Base-by-base conservation (phyloP, 2,329 filamentous ascomycete genomes). In the Penicillium brasilianum region DNA sequence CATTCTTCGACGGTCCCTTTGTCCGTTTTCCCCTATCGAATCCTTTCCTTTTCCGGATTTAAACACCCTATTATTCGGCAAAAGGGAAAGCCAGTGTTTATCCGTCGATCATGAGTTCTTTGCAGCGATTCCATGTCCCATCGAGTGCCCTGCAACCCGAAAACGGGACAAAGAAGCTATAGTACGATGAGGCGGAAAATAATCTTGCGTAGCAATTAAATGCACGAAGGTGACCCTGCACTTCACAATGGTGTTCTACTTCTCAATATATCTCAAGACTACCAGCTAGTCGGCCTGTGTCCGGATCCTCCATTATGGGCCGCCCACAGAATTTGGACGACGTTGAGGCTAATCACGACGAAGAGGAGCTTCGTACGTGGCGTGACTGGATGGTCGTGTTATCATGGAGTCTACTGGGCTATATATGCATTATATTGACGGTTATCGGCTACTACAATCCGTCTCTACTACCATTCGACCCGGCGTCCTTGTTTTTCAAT, bases 381-480 rank as follows among this genome's bases (percentile, higher is more conserved):
- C 68, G 62, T 18, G 65, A 67, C 20, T 73, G 67, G 69, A 52
- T 52, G 9, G 30, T 49, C 14, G 43, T 69, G 20, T 28, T 72
- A 25, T 57, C 62, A 3, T 73, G 71, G 67, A 67, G 63, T 60
- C 34, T 61, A 16, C 3, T 69, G 43, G 64, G 70, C 30, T 74
- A 72, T 48, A 30, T 62, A 10, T 68, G 67, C 46, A 57, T 73
- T 32, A 60, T 72, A n/a, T 57, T 71, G n/a, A 57, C 61, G 1
- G 52, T 66, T 30, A 37, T 70, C 18, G 66, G 62, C 18, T 69
- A 63, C 43, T 67, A 62, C 14, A 63, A 65, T 18, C 65, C 69
- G 3, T 65, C 66, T 1, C 54, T 70, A 3, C 32, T 72, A 22
- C 55, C 66, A 13, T 52, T 71, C 22, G 62, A 67, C 30, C 57